phyloP scores from a whole-genome alignment of 2,329 filamentous ascomycete genomes.

The Monilinia fructicola region DNA sequence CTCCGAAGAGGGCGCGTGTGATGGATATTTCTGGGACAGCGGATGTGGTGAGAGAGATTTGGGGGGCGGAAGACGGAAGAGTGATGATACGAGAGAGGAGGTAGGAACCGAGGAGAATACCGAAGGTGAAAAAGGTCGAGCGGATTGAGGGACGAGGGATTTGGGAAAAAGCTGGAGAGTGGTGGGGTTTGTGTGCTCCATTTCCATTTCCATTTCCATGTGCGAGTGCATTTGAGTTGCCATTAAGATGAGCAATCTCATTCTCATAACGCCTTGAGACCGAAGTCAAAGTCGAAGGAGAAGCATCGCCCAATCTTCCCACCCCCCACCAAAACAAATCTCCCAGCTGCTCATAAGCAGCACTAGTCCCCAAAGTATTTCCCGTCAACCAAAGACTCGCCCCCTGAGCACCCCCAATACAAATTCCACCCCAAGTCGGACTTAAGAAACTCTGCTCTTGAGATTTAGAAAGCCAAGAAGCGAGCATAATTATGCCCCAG shows the following conservation, averaged over 20 bases:
- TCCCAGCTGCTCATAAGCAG: slow-evolving; percentile 60
- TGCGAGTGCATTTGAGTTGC: neutral
- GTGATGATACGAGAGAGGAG: slow-evolving; percentile 21
- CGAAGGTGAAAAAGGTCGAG: slow-evolving; percentile 48
- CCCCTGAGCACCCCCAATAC: slow-evolving; percentile 59
- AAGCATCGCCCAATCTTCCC: neutral
- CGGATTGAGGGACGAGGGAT: slow-evolving; percentile 9
- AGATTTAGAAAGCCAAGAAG: slow-evolving; percentile 22
- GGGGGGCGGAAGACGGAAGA: slow-evolving; percentile 15
- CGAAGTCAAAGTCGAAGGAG: neutral
- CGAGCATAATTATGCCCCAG: slow-evolving; percentile 22
- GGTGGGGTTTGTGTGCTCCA: neutral
- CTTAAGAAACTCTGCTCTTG: slow-evolving; percentile 24
- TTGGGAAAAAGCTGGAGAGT: neutral
- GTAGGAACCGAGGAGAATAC: slow-evolving; percentile 51
- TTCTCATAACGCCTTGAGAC: neutral
- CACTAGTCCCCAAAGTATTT: slow-evolving; percentile 59
- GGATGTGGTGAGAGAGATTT: neutral
- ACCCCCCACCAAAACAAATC: slow-evolving; percentile 48
- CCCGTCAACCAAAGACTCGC: slow-evolving; percentile 54
- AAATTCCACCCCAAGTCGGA: slow-evolving; percentile 51
- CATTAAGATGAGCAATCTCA: neutral
- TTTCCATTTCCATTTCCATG: neutral
- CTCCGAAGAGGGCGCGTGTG: slow-evolving; percentile 46
- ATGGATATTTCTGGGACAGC: neutral